Evolutionary conservation across 2,329 filamentous ascomycete species (phyloP), one percentile per base, ranked within the genome.

Genomic region (Didymella glomerata): DNA sequence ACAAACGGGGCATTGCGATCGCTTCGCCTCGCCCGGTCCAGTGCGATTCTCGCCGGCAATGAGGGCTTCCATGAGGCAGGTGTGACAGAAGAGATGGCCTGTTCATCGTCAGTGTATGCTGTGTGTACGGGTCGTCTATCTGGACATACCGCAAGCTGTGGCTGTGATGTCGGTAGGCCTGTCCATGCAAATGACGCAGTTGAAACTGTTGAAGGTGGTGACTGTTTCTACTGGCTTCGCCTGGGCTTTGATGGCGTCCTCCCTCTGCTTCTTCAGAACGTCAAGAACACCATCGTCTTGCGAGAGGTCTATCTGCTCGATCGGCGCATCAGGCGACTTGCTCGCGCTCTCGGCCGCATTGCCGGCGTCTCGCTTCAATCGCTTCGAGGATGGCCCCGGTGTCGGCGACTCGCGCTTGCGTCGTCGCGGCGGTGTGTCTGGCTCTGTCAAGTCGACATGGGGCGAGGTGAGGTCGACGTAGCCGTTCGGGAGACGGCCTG

Each of bases 21-120:
- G 74, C 44, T 74, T 80, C 1, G 76, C 78, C 61, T 79, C 77
- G 42, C 77, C 77, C 7, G 78, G 74, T 1, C 79, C 79, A 10
- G 77, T 69, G 40, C 80, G 82, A 62, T 82, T 82, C 64, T 86
- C 84, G 42, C 82, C 81, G 25, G 82, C 83, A 38, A 83, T 83
- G 18, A 89, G 75, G n/a, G 85, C 83, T 68, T 87, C 84, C 49
- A 84, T 81, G 41, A 89, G 82, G 65, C 86, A 89, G 34, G 83
- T 83, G 66, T 88, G 86, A 70, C 86, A 89, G 73, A 88, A 88
- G 24, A 88, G 78, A 68, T 89, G 86, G 0, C 86, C 85, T 87
- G 55, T 1, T 1, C 2, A 14, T 34, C 2, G n/a, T n/a, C n/a
- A n/a, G n/a, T n/a, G n/a, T n/a, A n/a, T n/a, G n/a, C n/a, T n/a